phyloP scores from a whole-genome alignment of 495 filamentous ascomycete genomes.

The Aspergillus haitiensis region DNA sequence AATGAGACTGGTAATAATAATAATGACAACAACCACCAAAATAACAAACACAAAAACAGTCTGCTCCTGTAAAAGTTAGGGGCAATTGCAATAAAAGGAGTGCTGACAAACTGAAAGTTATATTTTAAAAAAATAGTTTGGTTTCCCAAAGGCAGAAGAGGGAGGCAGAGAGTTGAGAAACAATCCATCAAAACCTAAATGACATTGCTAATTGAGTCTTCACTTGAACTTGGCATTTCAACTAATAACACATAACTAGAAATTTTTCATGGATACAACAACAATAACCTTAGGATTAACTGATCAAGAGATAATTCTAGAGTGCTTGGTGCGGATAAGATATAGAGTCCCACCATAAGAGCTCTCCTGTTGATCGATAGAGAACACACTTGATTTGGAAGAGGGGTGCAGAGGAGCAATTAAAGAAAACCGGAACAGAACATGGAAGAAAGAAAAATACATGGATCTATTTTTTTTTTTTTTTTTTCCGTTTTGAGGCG shows the following conservation, averaged over 20 bases:
- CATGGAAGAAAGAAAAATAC: conserved; percentile 18
- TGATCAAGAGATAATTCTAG: background rate
- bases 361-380: conserved; percentile 5
- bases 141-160: too few species aligned
- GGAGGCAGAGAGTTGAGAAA: too few species aligned
- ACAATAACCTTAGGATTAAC: background rate
- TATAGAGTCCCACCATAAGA: conserved; percentile 1
- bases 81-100: background rate
- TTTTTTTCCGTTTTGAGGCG: conserved; percentile 7
- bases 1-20: conserved; percentile 5
- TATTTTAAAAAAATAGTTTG: too few species aligned
- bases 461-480: conserved; percentile 20
- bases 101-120: background rate
- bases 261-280: background rate
- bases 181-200: too few species aligned
- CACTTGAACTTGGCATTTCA: too few species aligned
- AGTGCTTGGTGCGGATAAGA: background rate
- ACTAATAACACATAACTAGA: too few species aligned
- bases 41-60: background rate
- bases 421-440: conserved; percentile 22
- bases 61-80: too few species aligned
- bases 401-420: conserved; percentile 10
- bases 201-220: too few species aligned
- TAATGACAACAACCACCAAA: background rate
- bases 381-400: conserved; percentile 12